Conservation (phyloP, 805 yeast genomes). For the Candida insectorum region DNA sequence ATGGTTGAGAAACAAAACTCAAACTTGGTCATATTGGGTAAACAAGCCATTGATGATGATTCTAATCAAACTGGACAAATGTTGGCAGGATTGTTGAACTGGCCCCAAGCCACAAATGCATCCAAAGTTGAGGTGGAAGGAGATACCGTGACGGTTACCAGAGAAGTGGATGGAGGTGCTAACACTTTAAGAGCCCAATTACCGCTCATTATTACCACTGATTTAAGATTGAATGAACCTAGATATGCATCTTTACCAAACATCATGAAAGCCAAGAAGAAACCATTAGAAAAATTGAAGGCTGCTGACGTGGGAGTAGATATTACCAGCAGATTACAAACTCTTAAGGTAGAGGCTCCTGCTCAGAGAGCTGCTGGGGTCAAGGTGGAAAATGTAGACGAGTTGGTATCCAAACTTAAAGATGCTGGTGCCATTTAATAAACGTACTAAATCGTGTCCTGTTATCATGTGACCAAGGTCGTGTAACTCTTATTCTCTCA, state of each 20-base stretch:
- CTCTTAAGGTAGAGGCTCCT: conserved; percentile 80
- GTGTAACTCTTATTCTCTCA: too few species aligned
- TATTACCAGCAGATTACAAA: conserved; percentile 58
- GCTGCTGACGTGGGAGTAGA: conserved; percentile 69
- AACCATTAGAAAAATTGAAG: conserved; percentile 71
- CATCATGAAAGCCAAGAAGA: conserved; percentile 97
- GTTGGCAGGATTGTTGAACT: conserved; percentile 85
- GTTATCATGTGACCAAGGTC: too few species aligned
- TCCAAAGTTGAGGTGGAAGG: conserved; percentile 69
- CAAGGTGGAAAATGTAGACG: conserved; percentile 78
- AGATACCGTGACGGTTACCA: conserved; percentile 64
- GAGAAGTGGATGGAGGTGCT: conserved; percentile 95
- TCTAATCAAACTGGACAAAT: conserved; percentile 95
- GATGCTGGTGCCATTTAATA: conserved; percentile 63
- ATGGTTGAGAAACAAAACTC: conserved; percentile 66
- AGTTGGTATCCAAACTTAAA: conserved; percentile 73
- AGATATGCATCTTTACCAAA: conserved; percentile 95
- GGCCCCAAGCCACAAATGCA: conserved; percentile 98
- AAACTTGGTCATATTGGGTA: conserved; percentile 86
- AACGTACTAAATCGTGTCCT: too few species aligned
- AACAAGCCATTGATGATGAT: conserved; percentile 96
- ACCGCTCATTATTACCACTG: conserved; percentile 89
- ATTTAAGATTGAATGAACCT: conserved; percentile 90
- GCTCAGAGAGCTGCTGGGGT: conserved; percentile 77
- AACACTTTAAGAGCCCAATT: conserved; percentile 73